A percentile compares a stretch with the other conserved stretches of the same genome.
Conservation (phyloP, 306 rosid genomes). For the Medicago arabica region DNA sequence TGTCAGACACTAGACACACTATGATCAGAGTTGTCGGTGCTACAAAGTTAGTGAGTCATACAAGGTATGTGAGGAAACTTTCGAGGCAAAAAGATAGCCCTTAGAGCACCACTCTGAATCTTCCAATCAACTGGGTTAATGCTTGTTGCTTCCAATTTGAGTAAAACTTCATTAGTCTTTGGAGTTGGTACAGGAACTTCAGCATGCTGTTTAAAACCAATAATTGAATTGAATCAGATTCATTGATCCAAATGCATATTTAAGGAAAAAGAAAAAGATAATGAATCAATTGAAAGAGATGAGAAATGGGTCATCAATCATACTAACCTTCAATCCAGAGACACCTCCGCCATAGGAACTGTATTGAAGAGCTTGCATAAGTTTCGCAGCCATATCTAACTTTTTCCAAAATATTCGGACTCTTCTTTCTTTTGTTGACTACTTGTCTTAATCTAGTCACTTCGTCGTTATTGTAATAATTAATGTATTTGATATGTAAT, state of each 20-base stretch:
- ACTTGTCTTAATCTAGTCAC: too few relatives aligned
- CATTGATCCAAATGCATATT: not conserved
- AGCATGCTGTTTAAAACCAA: slow-evolving; percentile 57
- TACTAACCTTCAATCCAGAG: slow-evolving; percentile 46
- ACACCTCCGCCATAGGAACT: slow-evolving; percentile 48
- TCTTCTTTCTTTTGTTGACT: not conserved
- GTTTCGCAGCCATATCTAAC: slow-evolving; percentile 14
- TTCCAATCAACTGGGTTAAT: slow-evolving; percentile 79
- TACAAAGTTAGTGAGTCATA: too few relatives aligned
- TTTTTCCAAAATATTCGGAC: not conserved
- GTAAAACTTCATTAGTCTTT: slow-evolving; percentile 54
- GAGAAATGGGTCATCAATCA: not conserved
- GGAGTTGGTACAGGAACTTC: slow-evolving; percentile 72
- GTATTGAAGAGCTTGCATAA: slow-evolving; percentile 43
- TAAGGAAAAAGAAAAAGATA: not conserved
- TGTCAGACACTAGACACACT: too few relatives aligned
- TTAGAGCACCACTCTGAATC: slow-evolving; percentile 60
- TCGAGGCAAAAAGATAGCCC: slow-evolving; percentile 55
- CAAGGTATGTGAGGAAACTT: slow-evolving; percentile 70
- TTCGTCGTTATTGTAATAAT: too few relatives aligned
- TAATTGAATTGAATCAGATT: not conserved
- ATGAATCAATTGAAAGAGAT: not conserved
- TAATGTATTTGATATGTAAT: too few relatives aligned
- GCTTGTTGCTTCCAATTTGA: slow-evolving; percentile 67
- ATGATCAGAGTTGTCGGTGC: too few relatives aligned